These are phyloP conservation scores for Cruciata laevipes DNA, from an alignment of 257 asterid genomes.

Conservation along the genomic window DNA sequence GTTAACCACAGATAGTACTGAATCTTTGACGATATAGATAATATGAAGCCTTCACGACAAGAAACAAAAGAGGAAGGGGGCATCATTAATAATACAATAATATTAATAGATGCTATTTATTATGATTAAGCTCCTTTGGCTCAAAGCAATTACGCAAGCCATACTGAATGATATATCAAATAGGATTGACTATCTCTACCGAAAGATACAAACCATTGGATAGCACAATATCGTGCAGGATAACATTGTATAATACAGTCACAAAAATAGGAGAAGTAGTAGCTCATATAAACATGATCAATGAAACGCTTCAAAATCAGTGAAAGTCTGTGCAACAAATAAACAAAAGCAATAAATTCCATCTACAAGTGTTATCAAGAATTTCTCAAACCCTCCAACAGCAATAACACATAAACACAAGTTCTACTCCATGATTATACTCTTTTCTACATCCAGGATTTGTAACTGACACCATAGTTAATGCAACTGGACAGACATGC, in stretches of 20 bases:
- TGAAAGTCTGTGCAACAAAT: neutral
- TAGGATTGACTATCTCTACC: neutral
- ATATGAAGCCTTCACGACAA: neutral
- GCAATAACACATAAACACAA: neutral
- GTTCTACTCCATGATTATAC: neutral
- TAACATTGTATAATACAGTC: neutral
- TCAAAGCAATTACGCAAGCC: neutral
- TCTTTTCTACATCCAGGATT: neutral
- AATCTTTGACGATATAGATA: neutral
- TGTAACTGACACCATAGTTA: neutral
- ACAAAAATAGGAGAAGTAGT: neutral
- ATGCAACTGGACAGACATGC: neutral
- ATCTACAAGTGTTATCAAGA: neutral
- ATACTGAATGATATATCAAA: neutral
- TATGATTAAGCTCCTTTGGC: neutral
- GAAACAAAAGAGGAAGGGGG: neutral
- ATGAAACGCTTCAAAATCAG: neutral
- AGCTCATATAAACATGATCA: neutral
- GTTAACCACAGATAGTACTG: neutral
- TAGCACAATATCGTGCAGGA: neutral
- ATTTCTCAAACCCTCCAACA: neutral
- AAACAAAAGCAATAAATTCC: neutral
- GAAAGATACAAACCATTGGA: neutral
- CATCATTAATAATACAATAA: no score
- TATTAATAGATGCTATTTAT: neutral